A percentile compares a stretch with the other conserved stretches of the same genome.
phyloP scores from a whole-genome alignment of 2,329 filamentous ascomycete genomes.

The Talaromyces sp. region DNA sequence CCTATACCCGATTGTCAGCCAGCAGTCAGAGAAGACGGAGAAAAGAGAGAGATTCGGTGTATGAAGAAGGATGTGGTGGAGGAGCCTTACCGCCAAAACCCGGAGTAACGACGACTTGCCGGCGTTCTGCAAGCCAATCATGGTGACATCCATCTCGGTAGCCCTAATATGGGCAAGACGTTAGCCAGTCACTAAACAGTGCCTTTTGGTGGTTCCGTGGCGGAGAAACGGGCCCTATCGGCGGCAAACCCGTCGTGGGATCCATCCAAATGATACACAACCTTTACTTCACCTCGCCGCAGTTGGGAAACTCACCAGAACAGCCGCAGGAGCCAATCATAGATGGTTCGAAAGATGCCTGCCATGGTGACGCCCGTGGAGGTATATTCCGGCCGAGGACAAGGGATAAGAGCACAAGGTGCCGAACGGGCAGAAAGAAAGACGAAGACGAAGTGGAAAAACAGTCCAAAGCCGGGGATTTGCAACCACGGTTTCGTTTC shows the following conservation, averaged over 20 bases:
- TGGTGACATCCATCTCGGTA: constrained; percentile 99
- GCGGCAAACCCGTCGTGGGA: constrained; percentile 20
- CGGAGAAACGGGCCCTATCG: constrained; percentile 28
- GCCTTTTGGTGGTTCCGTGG: constrained; percentile 14
- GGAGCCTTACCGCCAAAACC: constrained; percentile 78
- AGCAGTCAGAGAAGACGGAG: not conserved
- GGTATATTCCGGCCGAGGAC: not conserved
- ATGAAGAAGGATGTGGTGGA: not conserved
- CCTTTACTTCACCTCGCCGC: not conserved
- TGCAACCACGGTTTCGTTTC: not conserved
- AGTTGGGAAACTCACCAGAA: constrained; percentile 68
- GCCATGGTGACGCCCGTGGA: constrained; percentile 56
- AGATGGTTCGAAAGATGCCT: constrained; percentile 85
- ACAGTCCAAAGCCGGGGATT: not conserved
- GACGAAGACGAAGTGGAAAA: constrained; percentile 9
- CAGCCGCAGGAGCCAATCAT: constrained; percentile 95
- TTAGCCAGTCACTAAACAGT: constrained; percentile 12
- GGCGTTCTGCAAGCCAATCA: constrained; percentile 97
- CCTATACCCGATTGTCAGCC: constrained; percentile 51
- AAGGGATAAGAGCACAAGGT: not conserved
- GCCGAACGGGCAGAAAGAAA: constrained; percentile 1
- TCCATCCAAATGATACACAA: constrained; percentile 14
- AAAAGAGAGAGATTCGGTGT: not conserved
- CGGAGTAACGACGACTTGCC: constrained; percentile 93
- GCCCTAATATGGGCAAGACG: constrained; percentile 58